These are phyloP conservation scores for Cenchrus fungigraminus DNA, from an alignment of 176 grass and related monocot genomes.

Conservation along the genomic window DNA sequence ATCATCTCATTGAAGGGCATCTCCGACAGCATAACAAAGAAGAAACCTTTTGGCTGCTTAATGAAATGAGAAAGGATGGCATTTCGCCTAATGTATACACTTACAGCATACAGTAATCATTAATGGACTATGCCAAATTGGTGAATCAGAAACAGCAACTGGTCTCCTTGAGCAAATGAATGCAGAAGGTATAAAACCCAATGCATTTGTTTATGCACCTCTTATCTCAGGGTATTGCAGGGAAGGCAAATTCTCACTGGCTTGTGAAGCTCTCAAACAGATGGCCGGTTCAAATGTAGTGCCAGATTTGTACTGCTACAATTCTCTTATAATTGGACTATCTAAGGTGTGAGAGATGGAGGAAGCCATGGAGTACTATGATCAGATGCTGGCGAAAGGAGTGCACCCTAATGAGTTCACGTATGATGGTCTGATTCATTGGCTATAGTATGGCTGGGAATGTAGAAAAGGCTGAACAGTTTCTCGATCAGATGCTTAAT, in stretches of 20 bases:
- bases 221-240: slow-evolving; percentile 68
- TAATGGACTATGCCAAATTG: slow-evolving; percentile 65
- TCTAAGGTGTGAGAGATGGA: slow-evolving; percentile 67
- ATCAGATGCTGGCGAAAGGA: slow-evolving; percentile 60
- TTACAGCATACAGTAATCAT: slow-evolving; percentile 47
- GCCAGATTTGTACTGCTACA: slow-evolving; percentile 78
- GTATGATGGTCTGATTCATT: slow-evolving; percentile 62
- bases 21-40: slow-evolving; percentile 40
- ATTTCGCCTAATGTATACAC: slow-evolving; percentile 65
- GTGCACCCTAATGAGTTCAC: slow-evolving; percentile 70
- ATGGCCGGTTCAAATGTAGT: slow-evolving; percentile 55
- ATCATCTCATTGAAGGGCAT: slow-evolving; percentile 69
- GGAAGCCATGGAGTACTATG: slow-evolving; percentile 59
- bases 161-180: slow-evolving; percentile 69
- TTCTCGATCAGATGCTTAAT: slow-evolving; percentile 55
- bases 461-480: slow-evolving; percentile 67
- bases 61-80: slow-evolving; percentile 56
- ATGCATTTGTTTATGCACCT: slow-evolving; percentile 65
- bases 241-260: slow-evolving; percentile 61
- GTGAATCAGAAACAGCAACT: slow-evolving; percentile 48
- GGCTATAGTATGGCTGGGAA: slow-evolving; percentile 60
- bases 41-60: slow-evolving; percentile 52
- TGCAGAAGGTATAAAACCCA: slow-evolving; percentile 57
- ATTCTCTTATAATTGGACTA: slow-evolving; percentile 73
- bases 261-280: slow-evolving; percentile 56